These are phyloP conservation scores for Pseudocercospora macadamiae DNA, from an alignment of 2,329 filamentous ascomycete species.

Conservation along the genomic window DNA sequence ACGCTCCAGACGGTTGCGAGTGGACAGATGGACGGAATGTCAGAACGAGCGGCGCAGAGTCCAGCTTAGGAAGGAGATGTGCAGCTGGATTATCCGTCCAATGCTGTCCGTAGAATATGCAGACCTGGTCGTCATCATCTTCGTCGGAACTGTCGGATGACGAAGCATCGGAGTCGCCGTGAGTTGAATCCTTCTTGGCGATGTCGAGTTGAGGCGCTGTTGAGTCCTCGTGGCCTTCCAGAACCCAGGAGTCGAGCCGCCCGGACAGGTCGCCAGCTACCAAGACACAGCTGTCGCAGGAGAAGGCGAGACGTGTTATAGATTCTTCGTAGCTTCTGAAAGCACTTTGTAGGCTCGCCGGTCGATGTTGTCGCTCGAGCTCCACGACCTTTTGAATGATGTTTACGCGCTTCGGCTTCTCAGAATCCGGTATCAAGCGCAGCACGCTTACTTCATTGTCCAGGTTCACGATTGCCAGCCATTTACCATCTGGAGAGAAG, in stretches of 20 bases:
- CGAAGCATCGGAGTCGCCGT: slow-evolving; percentile 32
- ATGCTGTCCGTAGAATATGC: slow-evolving; percentile 61
- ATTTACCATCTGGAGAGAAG: slow-evolving; percentile 70
- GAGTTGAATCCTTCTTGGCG: slow-evolving; percentile 33
- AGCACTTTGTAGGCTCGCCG: slow-evolving; percentile 35
- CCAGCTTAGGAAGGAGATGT: slow-evolving; percentile 49
- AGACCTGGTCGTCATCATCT: slow-evolving; percentile 55
- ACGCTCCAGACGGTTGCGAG: slow-evolving; percentile 25
- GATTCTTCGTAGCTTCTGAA: slow-evolving; percentile 74
- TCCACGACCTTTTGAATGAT: slow-evolving; percentile 43
- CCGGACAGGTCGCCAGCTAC: slow-evolving; percentile 81
- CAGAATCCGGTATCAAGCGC: slow-evolving; percentile 51
- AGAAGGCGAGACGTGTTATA: slow-evolving; percentile 76
- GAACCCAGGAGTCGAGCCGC: slow-evolving; percentile 82
- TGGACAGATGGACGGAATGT: slow-evolving; percentile 48
- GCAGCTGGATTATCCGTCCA: slow-evolving; percentile 75
- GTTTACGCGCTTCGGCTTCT: slow-evolving; percentile 41
- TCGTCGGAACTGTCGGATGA: slow-evolving; percentile 33
- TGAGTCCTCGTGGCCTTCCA: slow-evolving; percentile 61
- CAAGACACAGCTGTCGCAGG: slow-evolving; percentile 76
- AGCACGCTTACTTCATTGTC: slow-evolving; percentile 51
- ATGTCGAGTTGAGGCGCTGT: slow-evolving; percentile 47
- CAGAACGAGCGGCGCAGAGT: slow-evolving; percentile 49
- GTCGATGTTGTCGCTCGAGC: slow-evolving; percentile 41
- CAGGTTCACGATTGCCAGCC: slow-evolving; percentile 62